A percentile compares a stretch with the other conserved stretches of the same genome.
phyloP scores from a whole-genome alignment of 805 yeast genomes.

The Spathaspora boniae region DNA sequence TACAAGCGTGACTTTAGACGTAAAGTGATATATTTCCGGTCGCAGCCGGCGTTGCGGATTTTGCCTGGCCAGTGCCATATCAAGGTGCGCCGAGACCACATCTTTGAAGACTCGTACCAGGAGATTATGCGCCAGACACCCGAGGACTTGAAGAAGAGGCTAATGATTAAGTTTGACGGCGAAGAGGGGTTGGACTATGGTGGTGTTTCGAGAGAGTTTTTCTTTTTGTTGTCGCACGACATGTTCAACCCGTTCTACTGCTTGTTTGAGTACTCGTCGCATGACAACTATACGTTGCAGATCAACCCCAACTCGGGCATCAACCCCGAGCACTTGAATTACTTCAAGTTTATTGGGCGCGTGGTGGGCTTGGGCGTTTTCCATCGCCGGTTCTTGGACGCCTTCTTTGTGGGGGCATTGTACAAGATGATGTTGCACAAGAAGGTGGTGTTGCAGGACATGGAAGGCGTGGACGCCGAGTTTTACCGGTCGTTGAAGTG shows the following conservation, averaged over 20 bases:
- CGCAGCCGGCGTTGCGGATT: slow-evolving; percentile 96
- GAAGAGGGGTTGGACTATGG: slow-evolving; percentile 99
- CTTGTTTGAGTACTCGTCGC: slow-evolving; percentile 94
- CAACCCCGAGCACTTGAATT: slow-evolving; percentile 96
- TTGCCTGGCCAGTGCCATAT: slow-evolving; percentile 98
- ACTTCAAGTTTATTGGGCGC: slow-evolving; percentile 97
- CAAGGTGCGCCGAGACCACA: slow-evolving; percentile 93
- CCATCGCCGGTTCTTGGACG: slow-evolving; percentile 97
- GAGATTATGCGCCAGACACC: slow-evolving; percentile 99
- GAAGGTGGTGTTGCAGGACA: slow-evolving; percentile 91
- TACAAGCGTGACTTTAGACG: slow-evolving; percentile 98
- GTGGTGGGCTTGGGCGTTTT: slow-evolving; percentile 97
- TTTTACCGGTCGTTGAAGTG: slow-evolving; percentile 92
- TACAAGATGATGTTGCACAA: slow-evolving; percentile 96
- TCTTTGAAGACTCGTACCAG: slow-evolving; percentile 96
- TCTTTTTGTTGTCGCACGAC: slow-evolving; percentile 93
- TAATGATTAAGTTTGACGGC: slow-evolving; percentile 98
- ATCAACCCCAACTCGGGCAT: slow-evolving; percentile 96
- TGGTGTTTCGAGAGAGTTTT: slow-evolving; percentile 98
- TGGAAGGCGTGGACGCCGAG: slow-evolving; percentile 99
- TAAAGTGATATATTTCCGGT: slow-evolving; percentile 94
- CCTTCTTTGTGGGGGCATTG: slow-evolving; percentile 96
- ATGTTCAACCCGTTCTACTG: slow-evolving; percentile 99
- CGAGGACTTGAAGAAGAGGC: slow-evolving; percentile 93
- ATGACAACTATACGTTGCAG: slow-evolving; percentile 96